phyloP scores from a whole-genome alignment of 805 yeast genomes.

The Pichia californica region DNA sequence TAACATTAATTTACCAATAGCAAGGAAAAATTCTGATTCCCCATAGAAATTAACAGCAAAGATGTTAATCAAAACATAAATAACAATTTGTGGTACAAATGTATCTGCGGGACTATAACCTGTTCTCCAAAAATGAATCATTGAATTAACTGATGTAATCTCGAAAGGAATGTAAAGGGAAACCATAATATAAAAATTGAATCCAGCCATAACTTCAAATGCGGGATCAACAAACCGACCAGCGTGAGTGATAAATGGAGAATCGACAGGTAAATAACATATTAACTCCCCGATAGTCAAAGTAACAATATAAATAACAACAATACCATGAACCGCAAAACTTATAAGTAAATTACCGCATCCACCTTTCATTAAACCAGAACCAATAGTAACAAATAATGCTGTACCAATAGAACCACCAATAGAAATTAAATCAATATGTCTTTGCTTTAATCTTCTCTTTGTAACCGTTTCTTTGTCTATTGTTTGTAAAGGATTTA shows the following conservation, averaged over 20 bases:
- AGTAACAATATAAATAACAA: conserved; percentile 62
- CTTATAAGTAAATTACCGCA: conserved; percentile 60
- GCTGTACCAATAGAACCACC: conserved; percentile 85
- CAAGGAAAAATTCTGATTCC: conserved; percentile 75
- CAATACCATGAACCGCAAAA: conserved; percentile 55
- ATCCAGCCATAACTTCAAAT: conserved; percentile 62
- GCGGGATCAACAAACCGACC: conserved; percentile 75
- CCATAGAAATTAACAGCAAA: conserved; percentile 75
- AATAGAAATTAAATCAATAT: conserved; percentile 70
- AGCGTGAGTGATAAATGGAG: conserved; percentile 71
- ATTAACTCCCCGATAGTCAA: conserved; percentile 75
- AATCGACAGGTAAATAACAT: conserved; percentile 64
- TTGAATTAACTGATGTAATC: conserved; percentile 71
- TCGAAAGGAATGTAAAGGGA: conserved; percentile 79
- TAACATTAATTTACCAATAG: conserved; percentile 64
- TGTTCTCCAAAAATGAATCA: conserved; percentile 75
- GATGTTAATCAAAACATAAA: conserved; percentile 59
- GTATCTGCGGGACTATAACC: conserved; percentile 70
- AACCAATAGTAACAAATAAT: conserved; percentile 66
- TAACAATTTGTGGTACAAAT: conserved; percentile 54
- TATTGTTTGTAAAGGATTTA: neutral
- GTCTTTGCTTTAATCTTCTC: conserved; percentile 56
- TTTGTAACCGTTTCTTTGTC: conserved; percentile 15
- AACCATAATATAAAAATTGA: conserved; percentile 73
- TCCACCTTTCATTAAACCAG: conserved; percentile 59